Evolutionary conservation across 2,329 filamentous ascomycete species (phyloP).

Genomic region (Talaromyces piceae): DNA sequence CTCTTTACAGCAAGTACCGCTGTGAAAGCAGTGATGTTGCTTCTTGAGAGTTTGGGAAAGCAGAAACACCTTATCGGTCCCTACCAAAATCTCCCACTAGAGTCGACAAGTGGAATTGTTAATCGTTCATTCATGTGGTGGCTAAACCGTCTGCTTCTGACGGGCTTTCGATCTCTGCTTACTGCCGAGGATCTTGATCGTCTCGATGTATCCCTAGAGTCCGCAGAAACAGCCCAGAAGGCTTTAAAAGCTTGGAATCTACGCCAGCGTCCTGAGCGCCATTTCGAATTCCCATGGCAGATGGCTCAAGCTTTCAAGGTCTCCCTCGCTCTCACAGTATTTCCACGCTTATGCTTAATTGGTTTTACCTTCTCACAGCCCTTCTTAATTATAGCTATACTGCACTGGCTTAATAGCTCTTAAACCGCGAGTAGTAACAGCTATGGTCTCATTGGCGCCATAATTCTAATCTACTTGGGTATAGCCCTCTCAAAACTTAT

Average conservation of each 20-base stretch:
- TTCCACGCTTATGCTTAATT: constrained; percentile 16
- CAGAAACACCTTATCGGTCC: constrained; percentile 14
- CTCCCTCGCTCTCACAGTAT: constrained; percentile 11
- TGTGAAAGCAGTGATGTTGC: constrained; percentile 34
- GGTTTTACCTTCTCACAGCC: constrained; percentile 18
- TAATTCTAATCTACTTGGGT: constrained; percentile 21
- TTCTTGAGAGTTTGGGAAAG: constrained; percentile 40
- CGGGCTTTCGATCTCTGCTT: constrained; percentile 18
- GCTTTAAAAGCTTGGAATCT: background rate
- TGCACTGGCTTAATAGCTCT: constrained; percentile 8
- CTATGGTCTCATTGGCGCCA: no score
- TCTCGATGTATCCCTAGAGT: constrained; percentile 12
- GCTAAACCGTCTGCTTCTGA: constrained; percentile 25
- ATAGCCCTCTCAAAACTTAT: constrained; percentile 27
- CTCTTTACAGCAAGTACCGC: constrained; percentile 30
- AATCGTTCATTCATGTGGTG: constrained; percentile 29
- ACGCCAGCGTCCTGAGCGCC: no score
- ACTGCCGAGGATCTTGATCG: constrained; percentile 16
- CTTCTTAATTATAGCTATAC: constrained; percentile 19
- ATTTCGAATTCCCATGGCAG: no score
- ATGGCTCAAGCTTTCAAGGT: background rate
- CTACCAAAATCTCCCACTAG: constrained; percentile 13
- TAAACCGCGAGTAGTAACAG: constrained; percentile 19
- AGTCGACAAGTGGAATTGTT: constrained; percentile 19
- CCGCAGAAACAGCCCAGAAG: background rate